phyloP scores from a whole-genome alignment of 2,329 filamentous ascomycete species.

The Scopulariopsis brevicaulis region DNA sequence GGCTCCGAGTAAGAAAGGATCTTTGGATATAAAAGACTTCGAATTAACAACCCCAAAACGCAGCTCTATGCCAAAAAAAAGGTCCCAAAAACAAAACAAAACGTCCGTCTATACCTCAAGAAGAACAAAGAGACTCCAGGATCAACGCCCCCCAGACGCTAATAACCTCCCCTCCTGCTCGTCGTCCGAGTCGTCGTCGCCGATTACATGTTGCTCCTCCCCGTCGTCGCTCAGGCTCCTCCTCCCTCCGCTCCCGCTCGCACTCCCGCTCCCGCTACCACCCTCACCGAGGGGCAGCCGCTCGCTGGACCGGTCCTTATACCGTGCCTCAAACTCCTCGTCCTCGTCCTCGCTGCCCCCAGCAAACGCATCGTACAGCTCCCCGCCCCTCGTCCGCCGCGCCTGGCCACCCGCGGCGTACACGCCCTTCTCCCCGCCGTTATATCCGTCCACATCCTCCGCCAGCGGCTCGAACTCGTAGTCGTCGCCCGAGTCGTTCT shows the following conservation, averaged over 20 bases:
- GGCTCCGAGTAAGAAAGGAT: background rate
- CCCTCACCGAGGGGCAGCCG: constrained; percentile 11
- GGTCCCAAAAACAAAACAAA: background rate
- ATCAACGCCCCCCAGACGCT: background rate
- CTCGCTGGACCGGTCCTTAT: constrained; percentile 24
- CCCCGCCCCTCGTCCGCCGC: constrained; percentile 58
- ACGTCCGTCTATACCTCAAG: background rate
- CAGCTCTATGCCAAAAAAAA: background rate
- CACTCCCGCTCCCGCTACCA: background rate
- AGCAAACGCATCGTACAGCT: constrained; percentile 96
- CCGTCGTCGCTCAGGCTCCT: background rate
- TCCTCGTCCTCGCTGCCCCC: constrained; percentile 71
- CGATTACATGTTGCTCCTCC: background rate
- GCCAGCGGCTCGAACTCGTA: constrained; percentile 94
- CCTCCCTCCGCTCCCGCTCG: background rate
- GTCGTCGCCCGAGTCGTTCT: constrained; percentile 64
- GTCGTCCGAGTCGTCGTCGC: background rate
- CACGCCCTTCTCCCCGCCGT: constrained; percentile 33
- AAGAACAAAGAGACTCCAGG: background rate
- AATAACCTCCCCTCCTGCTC: background rate
- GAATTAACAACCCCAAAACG: background rate
- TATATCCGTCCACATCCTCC: constrained; percentile 55
- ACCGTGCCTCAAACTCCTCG: constrained; percentile 32
- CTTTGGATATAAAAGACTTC: too few relatives aligned
- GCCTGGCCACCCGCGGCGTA: constrained; percentile 24